Base-by-base conservation (phyloP, 495 filamentous ascomycete species). In the Antarctomyces pellizariae region DNA sequence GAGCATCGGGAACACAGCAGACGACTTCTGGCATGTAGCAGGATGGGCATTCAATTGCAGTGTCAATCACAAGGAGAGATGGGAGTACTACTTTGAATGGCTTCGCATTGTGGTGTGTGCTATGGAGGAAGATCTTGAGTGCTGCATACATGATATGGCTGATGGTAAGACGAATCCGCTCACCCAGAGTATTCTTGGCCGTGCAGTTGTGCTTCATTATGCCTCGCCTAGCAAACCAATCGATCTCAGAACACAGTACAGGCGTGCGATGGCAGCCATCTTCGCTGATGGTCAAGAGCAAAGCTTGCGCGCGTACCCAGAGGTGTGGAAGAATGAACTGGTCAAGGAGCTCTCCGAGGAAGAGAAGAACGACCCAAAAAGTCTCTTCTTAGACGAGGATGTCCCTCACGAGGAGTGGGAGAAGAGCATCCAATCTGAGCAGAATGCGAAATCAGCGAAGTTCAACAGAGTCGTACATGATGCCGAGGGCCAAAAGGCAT, bases 31-130 rank as follows among this genome's bases (percentile, higher is more conserved):
- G 78, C 64, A 73, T 21, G 61, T 74, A 0, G 67, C 84, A 1
- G 86, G 86, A 3, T 95, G 86, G 86, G 71, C 75, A 0, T 90
- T 93, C 45, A 83, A 80, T 37, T 97, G 86, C 49, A 79, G 78
- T 9, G 59, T 78, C 2, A 45, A 57, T 22, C 57, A 83, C 29
- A 50, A 52, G 3, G 59, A 59, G 20, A 54, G 80, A 13, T 97
- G 86, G 86, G 62, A 60, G 30, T 57, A 65, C 39, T 97, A 86
- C 86, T 68, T 59, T 32, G 44, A 65, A 4, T 90, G 79, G 76
- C 53, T 93, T 3, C 64, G 70, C 15, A 71, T 71, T 22, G 75
- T 91, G 65, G 45, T 91, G 10, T 65, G 77, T 18, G 59, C 76
- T 10, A 39, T 93, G 1, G 67, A 86, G 37, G 56, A 54, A 22